Base-by-base conservation (phyloP, 441 rosid genomes). In the Eutrema salsugineum region DNA sequence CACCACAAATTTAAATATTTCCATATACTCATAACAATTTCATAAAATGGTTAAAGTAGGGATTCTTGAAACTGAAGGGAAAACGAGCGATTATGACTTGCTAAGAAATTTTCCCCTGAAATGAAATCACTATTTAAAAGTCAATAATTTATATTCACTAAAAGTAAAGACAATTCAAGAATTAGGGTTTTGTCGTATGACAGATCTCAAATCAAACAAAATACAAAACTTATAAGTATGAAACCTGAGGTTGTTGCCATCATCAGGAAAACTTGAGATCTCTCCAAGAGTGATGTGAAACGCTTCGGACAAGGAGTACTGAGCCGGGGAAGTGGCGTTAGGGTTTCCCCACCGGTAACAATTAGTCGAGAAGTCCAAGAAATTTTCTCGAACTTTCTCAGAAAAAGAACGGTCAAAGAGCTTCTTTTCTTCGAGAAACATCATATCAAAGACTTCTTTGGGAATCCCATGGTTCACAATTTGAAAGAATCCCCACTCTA, bases 311-410 rank as follows among this genome's bases (percentile, higher is more conserved):
- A 90, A 84, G 0, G 80, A 76, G 64, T 87, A 70, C 70, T 91
- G 94, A 62, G 72, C 47, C 60, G 86, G 72, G 36, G 80, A 66
- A 56, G 85, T 83, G 2, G 97, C 95, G 1, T 63, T 69, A 58
- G 87, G 88, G 79, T 85, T 89, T 54, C 95, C 94, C 97, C 97
- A 89, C 0, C 89, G 83, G 42, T 91, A 91, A 48, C 82, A 76
- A 39, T 68, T 75, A 5, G 69, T 75, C 1, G 88, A 66, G 24
- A 82, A 74, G 50, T 78, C 81, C 62, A 83, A 58, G 53, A 80
- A 62, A 7, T 48, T 77, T 20, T 50, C 76, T 22, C 62, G 58
- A 16, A 66, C 38, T 75, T 85, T 89, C 64, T 54, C 77, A 16
- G 59, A 33, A 44, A 89, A 91, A 2, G 94, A 84, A 33, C 73